Evolutionary conservation across 2,329 filamentous ascomycete genomes (phyloP), one percentile per base, ranked within the genome.

Genomic region (Cladophialophora chaetospira): DNA sequence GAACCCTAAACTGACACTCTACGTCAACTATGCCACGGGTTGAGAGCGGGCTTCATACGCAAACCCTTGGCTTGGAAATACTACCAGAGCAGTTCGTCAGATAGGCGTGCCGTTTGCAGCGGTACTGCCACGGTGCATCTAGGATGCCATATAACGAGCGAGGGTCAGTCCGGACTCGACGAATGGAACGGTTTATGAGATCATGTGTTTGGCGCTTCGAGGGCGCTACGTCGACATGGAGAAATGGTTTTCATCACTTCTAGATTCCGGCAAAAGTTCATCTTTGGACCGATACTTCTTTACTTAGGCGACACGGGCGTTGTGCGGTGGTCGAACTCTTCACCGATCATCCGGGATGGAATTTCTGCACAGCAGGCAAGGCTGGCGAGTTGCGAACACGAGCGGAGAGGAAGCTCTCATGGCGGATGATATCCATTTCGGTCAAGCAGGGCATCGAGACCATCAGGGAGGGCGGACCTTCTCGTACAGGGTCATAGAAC

Each of bases 1-100:
- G 66, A 96, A 96, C 73, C 87, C 91, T 64, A 97, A 97, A 76
- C 78, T 97, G 62, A 85, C 92, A 52, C 77, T 97, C 19, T 55
- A 59, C 36, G 61, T 63, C 28, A 61, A 57, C 26, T 61, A 51
- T 46, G 57, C 57, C 10, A 28, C 38, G 8, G 53, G 48, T 43
- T 63, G 57, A 59, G 23, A 4, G 5, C 35, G 17, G n/a, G 36
- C 10, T 33, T 33, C 10, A 9, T 33, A 9, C 3, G 10, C 6
- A 33, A n/a, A 33, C 17, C 15, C 15, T 36, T 25, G 29, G n/a
- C n/a, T n/a, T n/a, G n/a, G n/a, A n/a, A n/a, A n/a, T n/a, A n/a
- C n/a, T n/a, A n/a, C 19, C 21, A 15, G 45, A 50, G 52, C 52
- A 28, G 31, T 23, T 10, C 29, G 9, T 9, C 29, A n/a, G 29